phyloP scores from a whole-genome alignment of 2,329 filamentous ascomycete genomes.

The Beauveria sp. region DNA sequence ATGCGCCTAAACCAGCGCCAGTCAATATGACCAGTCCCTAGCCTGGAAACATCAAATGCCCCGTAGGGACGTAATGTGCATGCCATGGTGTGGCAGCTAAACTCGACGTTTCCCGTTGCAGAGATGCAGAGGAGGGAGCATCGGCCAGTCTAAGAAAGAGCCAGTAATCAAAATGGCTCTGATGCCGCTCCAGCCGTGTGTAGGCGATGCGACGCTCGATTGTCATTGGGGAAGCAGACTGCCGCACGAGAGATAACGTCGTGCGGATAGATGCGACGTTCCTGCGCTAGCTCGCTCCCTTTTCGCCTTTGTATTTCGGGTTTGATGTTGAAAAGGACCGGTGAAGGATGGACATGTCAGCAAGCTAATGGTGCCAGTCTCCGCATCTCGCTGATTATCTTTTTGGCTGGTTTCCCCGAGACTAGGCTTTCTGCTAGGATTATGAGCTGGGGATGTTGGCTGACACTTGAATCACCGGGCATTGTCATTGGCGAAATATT shows the following conservation, averaged over 20 bases:
- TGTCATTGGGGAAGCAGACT: background rate
- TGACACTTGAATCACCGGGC: too few relatives aligned
- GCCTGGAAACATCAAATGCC: too few relatives aligned
- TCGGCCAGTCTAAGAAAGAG: background rate
- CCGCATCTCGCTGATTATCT: too few relatives aligned
- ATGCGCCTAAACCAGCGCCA: too few relatives aligned
- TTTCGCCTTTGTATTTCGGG: background rate
- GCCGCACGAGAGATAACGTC: background rate
- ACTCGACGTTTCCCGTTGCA: background rate
- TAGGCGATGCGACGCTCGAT: constrained; percentile 5
- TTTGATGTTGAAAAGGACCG: background rate
- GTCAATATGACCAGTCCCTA: too few relatives aligned
- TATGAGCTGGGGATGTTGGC: too few relatives aligned
- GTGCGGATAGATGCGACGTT: constrained; percentile 11
- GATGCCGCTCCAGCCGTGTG: background rate
- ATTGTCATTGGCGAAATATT: too few relatives aligned
- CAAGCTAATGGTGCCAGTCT: background rate
- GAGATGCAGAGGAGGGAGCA: background rate
- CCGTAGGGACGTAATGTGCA: background rate
- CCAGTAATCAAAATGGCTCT: background rate
- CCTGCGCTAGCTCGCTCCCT: constrained; percentile 8
- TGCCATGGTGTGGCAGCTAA: background rate
- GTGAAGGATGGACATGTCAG: background rate
- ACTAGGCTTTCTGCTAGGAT: background rate
- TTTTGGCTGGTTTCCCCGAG: background rate